A percentile compares a stretch with the other conserved stretches of the same genome.
These are phyloP conservation scores for Leishmania guyanensis DNA, from an alignment of 208 protist genomes.

Conservation along the genomic window DNA sequence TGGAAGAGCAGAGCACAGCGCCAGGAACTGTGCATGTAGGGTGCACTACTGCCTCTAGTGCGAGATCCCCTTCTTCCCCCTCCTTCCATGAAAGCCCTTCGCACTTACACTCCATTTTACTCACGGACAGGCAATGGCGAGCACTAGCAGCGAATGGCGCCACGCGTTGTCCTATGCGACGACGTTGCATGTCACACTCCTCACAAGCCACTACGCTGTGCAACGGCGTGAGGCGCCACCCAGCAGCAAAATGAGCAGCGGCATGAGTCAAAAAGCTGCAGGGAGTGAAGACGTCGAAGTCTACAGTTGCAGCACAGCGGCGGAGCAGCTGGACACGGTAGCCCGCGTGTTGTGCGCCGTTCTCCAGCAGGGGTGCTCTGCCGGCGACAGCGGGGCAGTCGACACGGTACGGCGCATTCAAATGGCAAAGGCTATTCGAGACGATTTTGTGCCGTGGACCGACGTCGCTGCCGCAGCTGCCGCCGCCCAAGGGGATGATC, in stretches of 20 bases:
- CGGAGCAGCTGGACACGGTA: slow-evolving; percentile 32
- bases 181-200: slow-evolving; percentile 28
- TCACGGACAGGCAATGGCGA: not conserved
- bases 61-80: not conserved
- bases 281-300: slow-evolving; percentile 8
- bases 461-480: slow-evolving; percentile 2
- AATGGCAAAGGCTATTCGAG: slow-evolving; percentile 26
- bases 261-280: not conserved
- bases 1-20: not conserved
- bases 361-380: not conserved
- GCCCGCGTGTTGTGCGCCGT: slow-evolving; percentile 22
- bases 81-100: not conserved
- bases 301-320: slow-evolving; percentile 21
- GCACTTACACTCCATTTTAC: not conserved
- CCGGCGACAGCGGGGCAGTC: not conserved
- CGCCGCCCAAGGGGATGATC: not conserved
- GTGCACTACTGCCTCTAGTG: not conserved
- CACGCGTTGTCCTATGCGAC: slow-evolving; percentile 10
- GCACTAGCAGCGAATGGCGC: not conserved
- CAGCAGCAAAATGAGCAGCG: slow-evolving; percentile 9
- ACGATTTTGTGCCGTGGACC: slow-evolving; percentile 21
- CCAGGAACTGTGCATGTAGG: not conserved
- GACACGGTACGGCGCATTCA: slow-evolving; percentile 8
- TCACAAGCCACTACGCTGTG: slow-evolving; percentile 24
- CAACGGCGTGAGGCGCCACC: slow-evolving; percentile 4